These are phyloP conservation scores for Tuber borchii DNA, from an alignment of 495 filamentous ascomycete genomes.

Conservation along the genomic window DNA sequence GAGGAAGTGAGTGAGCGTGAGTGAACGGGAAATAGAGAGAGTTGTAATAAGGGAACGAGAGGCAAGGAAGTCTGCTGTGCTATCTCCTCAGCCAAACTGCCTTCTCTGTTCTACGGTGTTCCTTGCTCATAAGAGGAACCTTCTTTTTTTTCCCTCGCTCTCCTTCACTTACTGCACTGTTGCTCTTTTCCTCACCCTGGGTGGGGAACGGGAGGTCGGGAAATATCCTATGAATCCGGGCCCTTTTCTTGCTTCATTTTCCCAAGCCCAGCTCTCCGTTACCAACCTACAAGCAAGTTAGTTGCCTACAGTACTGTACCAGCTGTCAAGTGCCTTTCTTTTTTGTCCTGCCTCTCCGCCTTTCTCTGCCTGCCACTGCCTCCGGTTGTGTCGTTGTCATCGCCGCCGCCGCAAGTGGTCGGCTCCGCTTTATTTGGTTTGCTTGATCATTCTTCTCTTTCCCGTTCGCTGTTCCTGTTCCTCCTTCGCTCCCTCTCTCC, in stretches of 20 bases:
- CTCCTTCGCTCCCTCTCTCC: neutral
- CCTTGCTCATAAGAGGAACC: neutral
- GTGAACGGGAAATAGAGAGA: neutral
- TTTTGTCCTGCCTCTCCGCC: neutral
- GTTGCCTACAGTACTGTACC: constrained; percentile 1
- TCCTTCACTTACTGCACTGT: neutral
- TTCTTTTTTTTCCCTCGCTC: neutral
- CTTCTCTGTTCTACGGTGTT: neutral
- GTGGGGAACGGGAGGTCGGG: neutral
- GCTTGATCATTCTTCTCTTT: constrained; percentile 17
- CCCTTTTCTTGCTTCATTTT: neutral
- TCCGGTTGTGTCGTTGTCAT: constrained; percentile 11
- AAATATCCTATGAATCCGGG: neutral
- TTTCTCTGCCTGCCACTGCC: neutral
- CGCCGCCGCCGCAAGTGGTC: constrained; percentile 1
- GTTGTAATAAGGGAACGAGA: neutral
- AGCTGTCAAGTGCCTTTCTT: constrained; percentile 3
- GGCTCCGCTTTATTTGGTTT: neutral
- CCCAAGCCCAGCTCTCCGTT: neutral
- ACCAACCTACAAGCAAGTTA: neutral
- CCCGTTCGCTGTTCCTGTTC: constrained; percentile 14
- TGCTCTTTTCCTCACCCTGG: neutral
- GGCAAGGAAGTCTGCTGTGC: neutral
- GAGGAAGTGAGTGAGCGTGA: neutral
- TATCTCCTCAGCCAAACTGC: neutral